Evolutionary conservation across 1,139 yeast species (phyloP), one percentile per base, ranked within the genome.

Genomic region (Taiozyma sp.): DNA sequence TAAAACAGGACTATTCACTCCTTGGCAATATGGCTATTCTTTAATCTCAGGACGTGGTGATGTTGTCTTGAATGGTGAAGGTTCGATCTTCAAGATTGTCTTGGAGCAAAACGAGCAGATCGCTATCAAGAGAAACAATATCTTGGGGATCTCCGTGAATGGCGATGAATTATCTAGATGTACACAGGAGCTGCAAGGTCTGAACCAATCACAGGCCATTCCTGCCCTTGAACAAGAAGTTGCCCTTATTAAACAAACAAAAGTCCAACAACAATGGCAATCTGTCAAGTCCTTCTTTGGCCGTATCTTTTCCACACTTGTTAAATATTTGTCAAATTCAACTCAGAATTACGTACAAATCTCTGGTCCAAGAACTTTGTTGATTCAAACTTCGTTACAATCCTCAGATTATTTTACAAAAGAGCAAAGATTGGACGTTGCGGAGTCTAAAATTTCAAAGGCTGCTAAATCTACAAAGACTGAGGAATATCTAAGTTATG

Each of bases 21-120:
- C 72, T 70, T 56, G 56, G 44, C 62, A 62, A 43, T 51, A 64
- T 4, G 82, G 81, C 0, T 81, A 74, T 58, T 68, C 74, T 1
- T 68, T 79, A 42, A 57, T 81, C 9, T 72, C 77, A 35, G 88
- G 88, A 0, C 69, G 88, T 54, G 88, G 88, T 0, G 75, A 73
- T 49, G 73, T 73, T 2, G 83, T 81, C 2, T 56, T 83, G n/a
- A 75, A 73, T 16, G 87, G 85, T 1, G 68, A 69, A 32, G 87
- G 88, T 0, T 71, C 77, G n/a, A 66, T 82, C 22, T 80, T 80
- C 62, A 74, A 73, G 51, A 66, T 81, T 35, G 70, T 68, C 37
- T 64, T 83, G 28, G 68, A 62, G 5, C 73, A 67, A 16, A 72
- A 66, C 16, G 87, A 83, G 57, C 77, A 77, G 47, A 64, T 81